Percentiles rank a stretch among this genome's conserved stretches.
These are phyloP conservation scores for Chlamydomonas schloesseri DNA, from an alignment of 139 green algal genomes.

Conservation along the genomic window DNA sequence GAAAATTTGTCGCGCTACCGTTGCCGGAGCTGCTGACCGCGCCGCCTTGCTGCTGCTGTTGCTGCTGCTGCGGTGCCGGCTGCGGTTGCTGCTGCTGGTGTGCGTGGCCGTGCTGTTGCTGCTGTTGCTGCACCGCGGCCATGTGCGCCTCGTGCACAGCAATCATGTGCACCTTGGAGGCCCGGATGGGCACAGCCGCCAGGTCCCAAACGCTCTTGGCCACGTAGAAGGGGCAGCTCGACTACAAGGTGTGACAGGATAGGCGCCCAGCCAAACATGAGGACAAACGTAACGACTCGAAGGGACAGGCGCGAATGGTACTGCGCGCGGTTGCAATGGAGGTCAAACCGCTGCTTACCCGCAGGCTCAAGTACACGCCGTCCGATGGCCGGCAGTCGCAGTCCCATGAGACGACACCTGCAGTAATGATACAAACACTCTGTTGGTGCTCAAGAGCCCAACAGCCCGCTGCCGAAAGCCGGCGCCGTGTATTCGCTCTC, in stretches of 20 bases:
- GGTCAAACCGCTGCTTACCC: constrained; percentile 37
- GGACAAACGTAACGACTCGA: too few species aligned
- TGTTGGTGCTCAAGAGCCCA: too few species aligned
- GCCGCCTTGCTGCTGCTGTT: neutral
- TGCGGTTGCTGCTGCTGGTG: neutral
- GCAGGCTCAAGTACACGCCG: constrained; percentile 73
- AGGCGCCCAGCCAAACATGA: too few species aligned
- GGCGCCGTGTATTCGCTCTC: too few species aligned
- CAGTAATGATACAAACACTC: too few species aligned
- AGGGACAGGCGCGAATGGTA: neutral
- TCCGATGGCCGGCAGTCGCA: constrained; percentile 84
- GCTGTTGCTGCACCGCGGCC: neutral
- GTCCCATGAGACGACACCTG: constrained; percentile 69
- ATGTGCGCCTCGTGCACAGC: neutral
- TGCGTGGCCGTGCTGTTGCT: neutral
- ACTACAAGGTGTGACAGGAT: constrained; percentile 33
- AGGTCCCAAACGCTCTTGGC: constrained; percentile 65
- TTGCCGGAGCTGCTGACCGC: neutral
- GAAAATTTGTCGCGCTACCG: neutral
- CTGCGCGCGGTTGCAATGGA: too few species aligned
- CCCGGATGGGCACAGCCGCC: constrained; percentile 39
- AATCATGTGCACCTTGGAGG: constrained; percentile 44
- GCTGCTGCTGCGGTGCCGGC: constrained; percentile 2
- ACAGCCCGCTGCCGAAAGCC: too few species aligned
- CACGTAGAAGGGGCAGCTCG: constrained; percentile 67